These are phyloP conservation scores for Gaertneriomyces semiglobifer DNA, from an alignment of 192 early-diverging fungal species.

Conservation along the genomic window DNA sequence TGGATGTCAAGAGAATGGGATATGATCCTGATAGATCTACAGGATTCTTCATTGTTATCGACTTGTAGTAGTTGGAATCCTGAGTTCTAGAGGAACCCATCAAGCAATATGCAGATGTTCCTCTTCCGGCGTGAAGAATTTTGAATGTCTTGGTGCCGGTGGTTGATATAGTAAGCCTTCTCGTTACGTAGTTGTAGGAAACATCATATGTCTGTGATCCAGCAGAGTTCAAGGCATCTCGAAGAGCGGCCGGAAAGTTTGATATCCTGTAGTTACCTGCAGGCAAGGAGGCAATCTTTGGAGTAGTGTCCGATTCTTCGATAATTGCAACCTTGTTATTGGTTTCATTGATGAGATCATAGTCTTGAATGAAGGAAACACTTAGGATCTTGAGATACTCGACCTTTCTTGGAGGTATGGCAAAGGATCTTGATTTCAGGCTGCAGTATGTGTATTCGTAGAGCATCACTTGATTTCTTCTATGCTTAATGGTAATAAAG, in stretches of 20 bases:
- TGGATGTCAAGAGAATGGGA: slow-evolving; percentile 12
- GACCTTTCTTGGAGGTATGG: neutral
- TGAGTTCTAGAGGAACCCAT: neutral
- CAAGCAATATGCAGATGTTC: slow-evolving; percentile 15
- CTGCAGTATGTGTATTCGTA: neutral
- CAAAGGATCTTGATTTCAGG: neutral
- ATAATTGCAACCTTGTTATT: slow-evolving; percentile 13
- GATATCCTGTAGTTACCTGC: slow-evolving; percentile 8
- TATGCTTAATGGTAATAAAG: neutral
- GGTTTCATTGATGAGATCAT: slow-evolving; percentile 6
- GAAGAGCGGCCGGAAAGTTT: slow-evolving; percentile 9
- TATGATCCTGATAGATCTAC: slow-evolving; percentile 11
- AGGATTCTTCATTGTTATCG: slow-evolving; percentile 7
- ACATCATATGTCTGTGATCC: neutral
- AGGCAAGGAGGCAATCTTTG: slow-evolving; percentile 3
- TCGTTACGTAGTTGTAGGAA: neutral
- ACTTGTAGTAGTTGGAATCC: slow-evolving; percentile 2
- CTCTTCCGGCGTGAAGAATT: slow-evolving; percentile 5
- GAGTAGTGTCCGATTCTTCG: neutral
- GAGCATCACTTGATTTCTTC: neutral
- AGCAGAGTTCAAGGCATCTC: slow-evolving; percentile 1
- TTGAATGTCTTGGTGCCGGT: slow-evolving; percentile 12
- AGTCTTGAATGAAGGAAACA: slow-evolving; percentile 13
- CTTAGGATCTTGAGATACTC: neutral
- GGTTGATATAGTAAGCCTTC: neutral